Conservation (phyloP, 192 early-diverging fungal genomes). For the Entomortierella parvispora region DNA sequence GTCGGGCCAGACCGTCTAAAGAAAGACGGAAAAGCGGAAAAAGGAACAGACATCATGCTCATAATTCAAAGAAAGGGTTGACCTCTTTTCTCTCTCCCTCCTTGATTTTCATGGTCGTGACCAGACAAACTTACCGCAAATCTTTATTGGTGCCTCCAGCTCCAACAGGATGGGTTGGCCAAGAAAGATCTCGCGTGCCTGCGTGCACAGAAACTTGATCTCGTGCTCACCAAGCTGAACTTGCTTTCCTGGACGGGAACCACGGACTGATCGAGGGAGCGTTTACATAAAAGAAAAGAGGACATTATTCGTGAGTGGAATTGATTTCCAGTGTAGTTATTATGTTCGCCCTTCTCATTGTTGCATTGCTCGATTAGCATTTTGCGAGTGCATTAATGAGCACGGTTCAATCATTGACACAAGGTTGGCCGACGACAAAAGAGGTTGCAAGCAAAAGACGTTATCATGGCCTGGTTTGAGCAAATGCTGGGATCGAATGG, state of each 20-base stretch:
- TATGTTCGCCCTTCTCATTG: too few species aligned
- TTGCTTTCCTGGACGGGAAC: constrained; percentile 95
- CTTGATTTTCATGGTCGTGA: too few species aligned
- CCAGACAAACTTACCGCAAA: constrained; percentile 82
- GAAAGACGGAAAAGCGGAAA: not conserved
- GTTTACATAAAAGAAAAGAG: not conserved
- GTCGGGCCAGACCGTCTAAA: too few species aligned
- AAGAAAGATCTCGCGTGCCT: constrained; percentile 95
- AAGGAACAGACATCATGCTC: not conserved
- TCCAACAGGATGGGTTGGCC: constrained; percentile 92
- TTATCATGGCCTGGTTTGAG: too few species aligned
- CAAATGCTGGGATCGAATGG: too few species aligned
- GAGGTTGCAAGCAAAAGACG: not conserved
- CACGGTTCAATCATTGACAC: too few species aligned
- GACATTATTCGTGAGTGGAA: not conserved
- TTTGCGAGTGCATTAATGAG: too few species aligned
- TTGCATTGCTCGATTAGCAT: too few species aligned
- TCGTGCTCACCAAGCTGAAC: constrained; percentile 95
- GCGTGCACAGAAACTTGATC: constrained; percentile 94
- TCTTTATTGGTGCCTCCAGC: constrained; percentile 95
- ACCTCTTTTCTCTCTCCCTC: too few species aligned
- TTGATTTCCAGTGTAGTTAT: too few species aligned
- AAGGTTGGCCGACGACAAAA: too few species aligned
- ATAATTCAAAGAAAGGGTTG: not conserved
- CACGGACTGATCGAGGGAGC: constrained; percentile 74